These are phyloP conservation scores for Pulveroboletus sp. DNA, from an alignment of 768 basidiomycete genomes.

Conservation along the genomic window DNA sequence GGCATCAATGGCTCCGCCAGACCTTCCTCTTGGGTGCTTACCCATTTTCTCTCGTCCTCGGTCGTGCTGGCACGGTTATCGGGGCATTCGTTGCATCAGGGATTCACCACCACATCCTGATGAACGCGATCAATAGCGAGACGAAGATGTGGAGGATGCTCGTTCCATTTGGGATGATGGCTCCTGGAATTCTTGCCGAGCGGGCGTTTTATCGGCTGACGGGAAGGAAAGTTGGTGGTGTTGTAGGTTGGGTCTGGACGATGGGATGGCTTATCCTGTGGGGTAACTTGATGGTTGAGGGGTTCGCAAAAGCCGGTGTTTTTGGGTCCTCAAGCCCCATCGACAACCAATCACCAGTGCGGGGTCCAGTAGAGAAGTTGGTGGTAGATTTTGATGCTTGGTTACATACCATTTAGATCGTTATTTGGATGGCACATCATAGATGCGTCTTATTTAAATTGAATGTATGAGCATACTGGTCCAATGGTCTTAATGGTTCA, in stretches of 20 bases:
- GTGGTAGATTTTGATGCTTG: not conserved
- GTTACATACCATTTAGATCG: not conserved
- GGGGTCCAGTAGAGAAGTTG: not conserved
- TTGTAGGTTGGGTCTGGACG: no score
- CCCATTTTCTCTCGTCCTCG: not conserved
- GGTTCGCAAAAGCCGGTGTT: not conserved
- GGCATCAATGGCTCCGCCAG: not conserved
- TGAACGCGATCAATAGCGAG: not conserved
- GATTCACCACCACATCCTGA: not conserved
- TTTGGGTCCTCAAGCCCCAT: not conserved
- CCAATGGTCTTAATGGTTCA: no score
- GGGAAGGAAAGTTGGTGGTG: not conserved
- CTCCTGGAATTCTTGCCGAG: not conserved
- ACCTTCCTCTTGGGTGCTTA: not conserved
- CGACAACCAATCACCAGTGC: not conserved
- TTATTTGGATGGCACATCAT: no score
- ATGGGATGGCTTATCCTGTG: not conserved
- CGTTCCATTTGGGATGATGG: not conserved
- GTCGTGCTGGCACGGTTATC: not conserved
- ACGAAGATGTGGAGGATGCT: not conserved
- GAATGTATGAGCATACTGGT: no score
- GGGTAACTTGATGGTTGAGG: not conserved
- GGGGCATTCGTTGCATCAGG: not conserved
- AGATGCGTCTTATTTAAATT: no score
- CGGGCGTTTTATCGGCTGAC: not conserved